These are phyloP conservation scores for Auricularia auricula-judae DNA, from an alignment of 768 basidiomycete genomes.

Conservation along the genomic window DNA sequence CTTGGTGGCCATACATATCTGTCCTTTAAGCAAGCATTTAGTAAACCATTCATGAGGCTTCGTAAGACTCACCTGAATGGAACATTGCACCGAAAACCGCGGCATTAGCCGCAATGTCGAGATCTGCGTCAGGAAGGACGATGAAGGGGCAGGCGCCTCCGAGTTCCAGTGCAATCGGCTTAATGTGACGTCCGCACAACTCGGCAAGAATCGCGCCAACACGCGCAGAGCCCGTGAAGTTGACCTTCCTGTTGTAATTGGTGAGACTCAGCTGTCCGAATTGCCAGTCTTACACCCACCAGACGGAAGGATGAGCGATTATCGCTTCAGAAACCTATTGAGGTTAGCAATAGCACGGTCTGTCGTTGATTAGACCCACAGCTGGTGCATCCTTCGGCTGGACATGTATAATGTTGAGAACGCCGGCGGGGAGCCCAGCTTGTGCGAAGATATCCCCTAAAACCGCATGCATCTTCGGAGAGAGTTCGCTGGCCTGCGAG, in stretches of 20 bases:
- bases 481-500: conserved; percentile 16
- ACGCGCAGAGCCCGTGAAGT: conserved; percentile 18
- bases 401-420: conserved; percentile 23
- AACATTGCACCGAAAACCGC: background rate
- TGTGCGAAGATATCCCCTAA: conserved; percentile 24
- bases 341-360: background rate
- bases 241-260: conserved; percentile 15
- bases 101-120: background rate
- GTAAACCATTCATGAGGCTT: background rate
- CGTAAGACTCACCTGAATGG: background rate
- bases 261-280: background rate
- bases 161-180: conserved; percentile 15
- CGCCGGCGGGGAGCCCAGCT: conserved; percentile 26
- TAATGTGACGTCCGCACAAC: conserved; percentile 23
- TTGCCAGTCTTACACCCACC: conserved; percentile 7
- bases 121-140: background rate
- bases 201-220: conserved; percentile 22
- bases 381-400: conserved; percentile 13
- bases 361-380: background rate
- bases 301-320: conserved; percentile 14
- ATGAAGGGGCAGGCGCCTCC: background rate
- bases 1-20: background rate
- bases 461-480: conserved; percentile 20
- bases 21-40: background rate
- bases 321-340: conserved; percentile 13